Percentiles rank a stretch among this genome's conserved stretches.
Conservation (phyloP, 2,329 filamentous ascomycete genomes). For the Penicillium verrucosum region DNA sequence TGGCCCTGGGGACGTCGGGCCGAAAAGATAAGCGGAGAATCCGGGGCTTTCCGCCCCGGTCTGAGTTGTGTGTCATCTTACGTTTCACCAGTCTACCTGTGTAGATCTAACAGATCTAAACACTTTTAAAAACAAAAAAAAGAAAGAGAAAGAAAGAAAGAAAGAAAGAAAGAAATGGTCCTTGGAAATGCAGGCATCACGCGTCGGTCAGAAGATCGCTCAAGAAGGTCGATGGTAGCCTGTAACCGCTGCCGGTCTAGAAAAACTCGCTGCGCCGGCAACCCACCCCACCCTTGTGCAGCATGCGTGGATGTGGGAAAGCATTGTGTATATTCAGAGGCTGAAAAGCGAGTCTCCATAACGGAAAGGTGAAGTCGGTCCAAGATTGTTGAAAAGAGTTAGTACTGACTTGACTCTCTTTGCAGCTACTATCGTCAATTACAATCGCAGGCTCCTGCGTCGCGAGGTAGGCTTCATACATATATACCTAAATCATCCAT, state of each 20-base stretch:
- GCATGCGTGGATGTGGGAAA: conserved; percentile 34
- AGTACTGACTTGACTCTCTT: conserved; percentile 8
- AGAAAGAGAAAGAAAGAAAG: not conserved
- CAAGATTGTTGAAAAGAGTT: not conserved
- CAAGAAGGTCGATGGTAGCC: conserved; percentile 30
- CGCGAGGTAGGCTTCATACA: conserved; percentile 15
- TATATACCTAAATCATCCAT: not conserved
- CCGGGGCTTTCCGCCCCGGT: not conserved
- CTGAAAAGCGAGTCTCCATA: conserved; percentile 36
- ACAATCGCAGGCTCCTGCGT: conserved; percentile 28
- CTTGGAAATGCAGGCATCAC: conserved; percentile 15
- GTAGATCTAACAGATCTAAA: not conserved
- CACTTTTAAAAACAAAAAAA: not conserved
- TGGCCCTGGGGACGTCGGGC: not conserved
- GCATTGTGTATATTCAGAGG: conserved; percentile 36
- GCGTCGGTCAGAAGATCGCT: conserved; percentile 20
- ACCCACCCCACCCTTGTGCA: conserved; percentile 35
- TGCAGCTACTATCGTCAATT: conserved; percentile 34
- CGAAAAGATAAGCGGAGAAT: not conserved
- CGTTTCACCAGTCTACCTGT: not conserved
- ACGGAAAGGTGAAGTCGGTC: conserved; percentile 31
- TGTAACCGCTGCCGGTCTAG: conserved; percentile 38
- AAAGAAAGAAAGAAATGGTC: conserved; percentile 7
- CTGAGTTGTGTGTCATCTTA: not conserved
- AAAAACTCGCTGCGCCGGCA: conserved; percentile 38